Conservation (phyloP, 805 yeast species). For the Starmerella gropengiesseri region DNA sequence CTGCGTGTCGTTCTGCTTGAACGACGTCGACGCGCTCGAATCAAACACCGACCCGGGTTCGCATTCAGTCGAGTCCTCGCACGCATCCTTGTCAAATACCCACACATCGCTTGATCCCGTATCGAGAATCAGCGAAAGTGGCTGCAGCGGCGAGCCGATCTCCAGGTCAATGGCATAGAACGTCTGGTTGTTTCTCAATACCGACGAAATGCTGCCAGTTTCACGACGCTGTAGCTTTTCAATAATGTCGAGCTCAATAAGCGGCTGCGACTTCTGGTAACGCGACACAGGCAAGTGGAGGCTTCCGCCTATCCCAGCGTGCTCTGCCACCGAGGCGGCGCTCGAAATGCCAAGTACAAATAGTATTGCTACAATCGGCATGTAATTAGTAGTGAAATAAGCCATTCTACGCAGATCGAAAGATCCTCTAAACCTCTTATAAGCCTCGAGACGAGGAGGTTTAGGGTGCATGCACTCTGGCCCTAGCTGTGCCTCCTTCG, state of each 20-base stretch:
- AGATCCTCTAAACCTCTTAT: too few relatives aligned
- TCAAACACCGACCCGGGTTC: neutral
- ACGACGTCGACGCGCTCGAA: neutral
- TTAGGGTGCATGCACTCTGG: too few relatives aligned
- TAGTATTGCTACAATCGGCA: too few relatives aligned
- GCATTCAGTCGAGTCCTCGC: conserved; percentile 26
- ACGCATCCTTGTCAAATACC: conserved; percentile 37
- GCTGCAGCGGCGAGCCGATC: conserved; percentile 50
- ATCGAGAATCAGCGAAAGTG: conserved; percentile 47
- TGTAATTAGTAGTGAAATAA: too few relatives aligned
- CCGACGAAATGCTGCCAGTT: neutral
- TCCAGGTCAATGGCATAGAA: conserved; percentile 1
- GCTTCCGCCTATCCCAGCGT: too few relatives aligned
- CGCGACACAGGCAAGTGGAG: neutral
- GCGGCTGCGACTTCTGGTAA: neutral
- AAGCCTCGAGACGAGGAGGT: too few relatives aligned
- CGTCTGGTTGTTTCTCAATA: neutral
- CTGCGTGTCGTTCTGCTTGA: neutral
- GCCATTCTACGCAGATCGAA: too few relatives aligned
- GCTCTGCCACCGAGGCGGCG: too few relatives aligned
- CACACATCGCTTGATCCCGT: conserved; percentile 71
- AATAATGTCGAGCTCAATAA: neutral
- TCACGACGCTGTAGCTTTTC: neutral
- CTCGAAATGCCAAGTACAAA: too few relatives aligned
- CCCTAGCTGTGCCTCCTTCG: too few relatives aligned